A percentile compares a stretch with the other conserved stretches of the same genome.
phyloP scores from a whole-genome alignment of 2,329 filamentous ascomycete species.

The Colletotrichum phormii region DNA sequence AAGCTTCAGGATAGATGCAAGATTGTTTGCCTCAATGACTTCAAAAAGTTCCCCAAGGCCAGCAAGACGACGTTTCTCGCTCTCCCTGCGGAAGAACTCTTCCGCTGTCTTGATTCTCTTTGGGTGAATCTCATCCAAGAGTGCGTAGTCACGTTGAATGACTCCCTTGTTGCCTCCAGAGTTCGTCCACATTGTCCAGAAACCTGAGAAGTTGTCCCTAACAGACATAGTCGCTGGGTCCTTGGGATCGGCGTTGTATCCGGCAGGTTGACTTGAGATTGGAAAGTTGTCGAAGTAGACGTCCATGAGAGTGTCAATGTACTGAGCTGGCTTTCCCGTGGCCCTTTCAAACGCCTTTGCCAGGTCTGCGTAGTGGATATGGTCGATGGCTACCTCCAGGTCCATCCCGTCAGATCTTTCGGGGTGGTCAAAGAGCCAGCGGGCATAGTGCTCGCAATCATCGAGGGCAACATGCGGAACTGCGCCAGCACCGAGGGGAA shows the following conservation, averaged over 20 bases:
- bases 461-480: slow-evolving; percentile 57
- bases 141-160: slow-evolving; percentile 56
- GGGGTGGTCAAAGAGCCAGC: slow-evolving; percentile 61
- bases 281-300: slow-evolving; percentile 44
- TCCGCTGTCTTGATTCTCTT: slow-evolving; percentile 58
- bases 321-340: slow-evolving; percentile 54
- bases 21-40: slow-evolving; percentile 38
- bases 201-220: slow-evolving; percentile 61
- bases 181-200: slow-evolving; percentile 59
- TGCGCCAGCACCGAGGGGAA: slow-evolving; percentile 53
- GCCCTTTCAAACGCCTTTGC: slow-evolving; percentile 55
- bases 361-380: slow-evolving; percentile 53
- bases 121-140: slow-evolving; percentile 65
- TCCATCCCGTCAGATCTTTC: slow-evolving; percentile 56
- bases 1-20: slow-evolving; percentile 42
- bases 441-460: slow-evolving; percentile 59
- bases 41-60: slow-evolving; percentile 48
- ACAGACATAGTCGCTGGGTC: slow-evolving; percentile 49
- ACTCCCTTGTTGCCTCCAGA: slow-evolving; percentile 55
- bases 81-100: slow-evolving; percentile 58
- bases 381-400: slow-evolving; percentile 56
- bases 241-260: slow-evolving; percentile 47
- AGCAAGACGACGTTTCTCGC: slow-evolving; percentile 44
- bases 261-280: slow-evolving; percentile 42
- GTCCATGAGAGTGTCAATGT: slow-evolving; percentile 49